Base-by-base conservation (phyloP, 1,284 basidiomycete species). In the Chalciporus piperatoides region DNA sequence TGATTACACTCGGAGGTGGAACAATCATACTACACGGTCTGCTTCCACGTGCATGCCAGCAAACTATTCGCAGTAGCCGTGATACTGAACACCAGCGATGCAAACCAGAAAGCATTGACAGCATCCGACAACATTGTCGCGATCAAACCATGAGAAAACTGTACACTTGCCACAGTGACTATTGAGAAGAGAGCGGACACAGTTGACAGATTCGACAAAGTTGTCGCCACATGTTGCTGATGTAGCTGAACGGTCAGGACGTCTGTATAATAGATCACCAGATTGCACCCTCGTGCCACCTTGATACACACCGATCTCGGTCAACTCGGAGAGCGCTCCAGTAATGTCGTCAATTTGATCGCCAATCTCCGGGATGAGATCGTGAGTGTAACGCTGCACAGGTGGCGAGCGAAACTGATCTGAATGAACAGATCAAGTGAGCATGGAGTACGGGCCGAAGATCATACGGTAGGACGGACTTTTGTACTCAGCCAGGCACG, bases 91-190 rank as follows among this genome's bases (percentile, higher is more conserved):
- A 84, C 77, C 49, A 82, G 57, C 0, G 80, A 81, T 3, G 74
- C 77, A 56, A 83, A 80, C 80, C 80, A 82, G 48, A 83, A 78
- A 2, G 71, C 72, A 52, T 84, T 82, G 32, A 82, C 80, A 19
- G 67, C 68, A 49, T 77, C 68, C 3, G 62, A 28, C 44, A 66
- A 51, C 23, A 67, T 55, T 44, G 54, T 48, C 6, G 58, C 66
- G 65, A 58, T 40, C 59, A 58, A 37, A 65, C 0, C 17, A 49
- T 59, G 73, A 4, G 80, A 79, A 52, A 73, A 78, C 48, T 82
- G 80, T 51, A 82, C 60, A 2, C 72, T 79, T 11, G 71, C 75
- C 35, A 78, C 81, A 1, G 78, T 80, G 52, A 81, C 78, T 32
- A 76, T 78, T n/a, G 74, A 76, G 62, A 80, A 80, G 68, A 81